These are phyloP conservation scores for Pleurotus cornucopiae DNA, from an alignment of 768 basidiomycete genomes.

Conservation along the genomic window DNA sequence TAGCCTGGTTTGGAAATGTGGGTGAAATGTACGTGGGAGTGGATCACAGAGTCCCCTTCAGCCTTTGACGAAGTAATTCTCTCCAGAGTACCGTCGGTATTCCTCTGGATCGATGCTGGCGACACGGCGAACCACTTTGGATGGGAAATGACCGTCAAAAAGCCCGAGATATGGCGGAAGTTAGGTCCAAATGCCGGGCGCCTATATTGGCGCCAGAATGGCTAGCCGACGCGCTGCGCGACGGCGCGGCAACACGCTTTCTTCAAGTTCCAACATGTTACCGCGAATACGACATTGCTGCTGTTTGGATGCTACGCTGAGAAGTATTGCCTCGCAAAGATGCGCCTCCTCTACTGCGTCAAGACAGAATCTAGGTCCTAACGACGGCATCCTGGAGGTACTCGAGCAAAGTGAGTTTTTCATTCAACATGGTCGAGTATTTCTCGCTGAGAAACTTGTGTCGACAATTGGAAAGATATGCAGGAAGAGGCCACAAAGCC, in stretches of 20 bases:
- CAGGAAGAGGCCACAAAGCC: constrained; percentile 34
- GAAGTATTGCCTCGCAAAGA: neutral
- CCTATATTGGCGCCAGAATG: neutral
- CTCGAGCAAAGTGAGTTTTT: constrained; percentile 35
- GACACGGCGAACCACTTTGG: neutral
- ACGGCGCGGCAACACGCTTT: neutral
- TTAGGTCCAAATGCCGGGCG: neutral
- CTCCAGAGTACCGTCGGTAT: too few relatives aligned
- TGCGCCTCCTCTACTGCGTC: neutral
- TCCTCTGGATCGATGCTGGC: neutral
- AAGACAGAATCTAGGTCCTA: constrained; percentile 18
- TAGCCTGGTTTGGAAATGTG: neutral
- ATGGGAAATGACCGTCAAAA: neutral
- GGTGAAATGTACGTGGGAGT: too few relatives aligned
- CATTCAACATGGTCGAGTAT: neutral
- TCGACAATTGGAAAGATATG: constrained; percentile 26
- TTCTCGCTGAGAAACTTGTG: neutral
- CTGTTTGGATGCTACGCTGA: too few relatives aligned
- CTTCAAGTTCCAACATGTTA: neutral
- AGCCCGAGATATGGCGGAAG: neutral
- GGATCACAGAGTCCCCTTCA: too few relatives aligned
- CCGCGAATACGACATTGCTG: neutral
- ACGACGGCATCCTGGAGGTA: constrained; percentile 34
- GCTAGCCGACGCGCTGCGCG: neutral
- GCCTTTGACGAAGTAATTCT: too few relatives aligned